Evolutionary conservation across 768 basidiomycete genomes (phyloP), one percentile per base, ranked within the genome.

Genomic region (Tricholomella constricta): DNA sequence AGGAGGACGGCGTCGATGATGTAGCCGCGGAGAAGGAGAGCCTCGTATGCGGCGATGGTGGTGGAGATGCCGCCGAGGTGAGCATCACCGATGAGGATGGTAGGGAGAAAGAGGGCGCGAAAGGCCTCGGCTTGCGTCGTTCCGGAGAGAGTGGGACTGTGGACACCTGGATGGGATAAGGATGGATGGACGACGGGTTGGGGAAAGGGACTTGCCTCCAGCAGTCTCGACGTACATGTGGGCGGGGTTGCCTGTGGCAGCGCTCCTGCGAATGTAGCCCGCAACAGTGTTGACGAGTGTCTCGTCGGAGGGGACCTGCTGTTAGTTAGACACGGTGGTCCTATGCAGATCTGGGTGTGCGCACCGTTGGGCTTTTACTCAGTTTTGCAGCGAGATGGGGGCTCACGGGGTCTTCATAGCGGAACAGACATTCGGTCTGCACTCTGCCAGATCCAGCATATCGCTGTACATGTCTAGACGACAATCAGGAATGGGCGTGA

Each of bases 191-290:
- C 4, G 26, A 11, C 1, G n/a, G 20, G 10, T 34, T 12, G 25
- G 2, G 42, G 15, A 12, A 29, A n/a, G n/a, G 32, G 29, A 36
- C 27, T 77, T 69, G 93, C 95, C 96, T 82, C 96, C 96, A 12
- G 95, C 96, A 8, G 96, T 95, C 70, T 98, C 96, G 41, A 98
- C 72, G 62, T 88, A 98, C 77, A 94, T 80, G 61, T 88, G 82
- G 2, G 78, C 75, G 11, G 59, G 62, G 2, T 51, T 58, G 19
- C 61, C 22, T 1, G 42, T 45, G 1, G 54, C 58, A 1, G 86
- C 85, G 62, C 82, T 82, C 22, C 69, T 55, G 29, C 77, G 75
- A n/a, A 91, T 81, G 59, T 89, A 80, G 32, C 72, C 70, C 2
- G 85, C 78, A 23, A 96, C 74, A 2, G 88, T 76, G 43, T 78